Percentiles rank a stretch among this genome's conserved stretches.
Conservation (phyloP, 2,329 filamentous ascomycete species). For the Cryphonectria radicalis region DNA sequence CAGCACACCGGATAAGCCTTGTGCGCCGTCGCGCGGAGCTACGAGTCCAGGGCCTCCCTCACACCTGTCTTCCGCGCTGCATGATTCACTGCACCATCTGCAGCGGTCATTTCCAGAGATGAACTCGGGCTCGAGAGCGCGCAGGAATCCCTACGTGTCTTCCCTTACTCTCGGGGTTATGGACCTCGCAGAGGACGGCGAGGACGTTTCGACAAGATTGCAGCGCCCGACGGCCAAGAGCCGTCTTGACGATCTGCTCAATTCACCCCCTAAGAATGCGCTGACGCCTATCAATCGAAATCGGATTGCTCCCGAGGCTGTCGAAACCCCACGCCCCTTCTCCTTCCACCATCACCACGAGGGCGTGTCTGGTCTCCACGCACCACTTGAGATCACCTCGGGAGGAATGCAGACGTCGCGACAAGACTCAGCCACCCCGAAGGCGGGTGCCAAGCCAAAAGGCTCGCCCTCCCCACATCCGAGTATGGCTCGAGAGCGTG, state of each 20-base stretch:
- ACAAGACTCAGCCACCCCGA: not conserved
- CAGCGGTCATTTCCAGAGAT: slow-evolving; percentile 15
- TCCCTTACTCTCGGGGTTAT: slow-evolving; percentile 20
- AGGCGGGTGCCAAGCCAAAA: not conserved
- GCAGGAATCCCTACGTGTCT: not conserved
- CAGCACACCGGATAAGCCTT: not conserved
- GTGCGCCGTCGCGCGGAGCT: not conserved
- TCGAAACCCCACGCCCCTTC: slow-evolving; percentile 4
- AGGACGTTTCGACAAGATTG: not conserved
- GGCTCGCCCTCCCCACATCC: not conserved
- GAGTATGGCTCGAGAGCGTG: not conserved
- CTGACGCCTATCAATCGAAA: slow-evolving; percentile 8
- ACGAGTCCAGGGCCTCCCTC: not conserved
- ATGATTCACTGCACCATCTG: slow-evolving; percentile 1
- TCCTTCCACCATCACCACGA: slow-evolving; percentile 5
- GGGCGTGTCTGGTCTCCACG: not conserved
- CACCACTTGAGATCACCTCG: slow-evolving; percentile 12
- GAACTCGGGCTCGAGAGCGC: not conserved
- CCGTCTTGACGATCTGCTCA: slow-evolving; percentile 23
- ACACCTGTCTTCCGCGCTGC: not conserved
- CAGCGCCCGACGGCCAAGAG: slow-evolving; percentile 15
- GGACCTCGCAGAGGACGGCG: slow-evolving; percentile 26
- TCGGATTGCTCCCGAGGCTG: not conserved
- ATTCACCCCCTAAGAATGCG: slow-evolving; percentile 15
- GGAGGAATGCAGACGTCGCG: not conserved